Conservation (phyloP, 2,329 filamentous ascomycete genomes). For the Alternaria atra region DNA sequence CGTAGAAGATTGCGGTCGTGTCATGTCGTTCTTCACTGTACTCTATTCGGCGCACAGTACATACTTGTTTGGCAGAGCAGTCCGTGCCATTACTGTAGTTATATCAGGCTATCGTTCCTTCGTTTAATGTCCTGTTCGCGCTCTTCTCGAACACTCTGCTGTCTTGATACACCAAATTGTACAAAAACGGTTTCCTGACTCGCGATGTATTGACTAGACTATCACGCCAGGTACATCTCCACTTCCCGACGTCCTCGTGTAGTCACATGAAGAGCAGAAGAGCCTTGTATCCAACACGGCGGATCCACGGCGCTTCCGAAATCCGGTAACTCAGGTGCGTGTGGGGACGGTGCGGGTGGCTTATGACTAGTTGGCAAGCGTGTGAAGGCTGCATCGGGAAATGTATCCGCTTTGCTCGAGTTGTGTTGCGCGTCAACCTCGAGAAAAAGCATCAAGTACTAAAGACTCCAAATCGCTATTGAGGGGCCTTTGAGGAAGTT, state of each 20-base stretch:
- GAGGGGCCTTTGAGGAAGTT: not conserved
- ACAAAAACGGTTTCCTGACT: not conserved
- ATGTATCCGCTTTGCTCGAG: slow-evolving; percentile 3
- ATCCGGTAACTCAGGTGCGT: not conserved
- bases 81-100: not conserved
- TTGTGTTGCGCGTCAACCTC: not conserved
- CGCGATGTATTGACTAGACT: not conserved
- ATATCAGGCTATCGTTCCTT: not conserved
- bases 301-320: not conserved
- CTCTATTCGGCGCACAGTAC: not conserved
- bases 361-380: not conserved
- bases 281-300: not conserved
- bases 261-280: not conserved
- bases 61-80: not conserved
- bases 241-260: not conserved
- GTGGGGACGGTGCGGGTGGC: slow-evolving; percentile 9
- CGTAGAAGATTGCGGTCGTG: not conserved
- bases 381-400: slow-evolving; percentile 11
- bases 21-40: not conserved
- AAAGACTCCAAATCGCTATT: not conserved
- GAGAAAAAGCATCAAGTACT: not conserved
- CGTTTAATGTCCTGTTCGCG: not conserved
- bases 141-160: not conserved
- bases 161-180: not conserved
- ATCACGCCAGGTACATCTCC: not conserved